Base-by-base conservation (phyloP, 2,329 filamentous ascomycete species). In the Colletotrichum tropicale region DNA sequence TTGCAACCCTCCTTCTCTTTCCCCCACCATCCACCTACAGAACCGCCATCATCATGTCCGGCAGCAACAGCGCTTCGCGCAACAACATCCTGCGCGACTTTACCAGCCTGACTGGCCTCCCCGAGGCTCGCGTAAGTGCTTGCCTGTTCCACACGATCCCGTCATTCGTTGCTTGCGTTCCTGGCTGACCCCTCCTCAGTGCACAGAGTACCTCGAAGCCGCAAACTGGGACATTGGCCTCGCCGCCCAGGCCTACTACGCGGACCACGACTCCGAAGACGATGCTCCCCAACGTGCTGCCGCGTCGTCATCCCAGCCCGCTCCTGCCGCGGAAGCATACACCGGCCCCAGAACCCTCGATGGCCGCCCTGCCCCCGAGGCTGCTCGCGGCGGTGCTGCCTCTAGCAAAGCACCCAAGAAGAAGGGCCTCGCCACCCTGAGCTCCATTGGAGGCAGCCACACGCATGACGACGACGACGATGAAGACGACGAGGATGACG, bases 191-290 rank as follows among this genome's bases (percentile, higher is more conserved):
- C 28, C 10, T 16, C n/a, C 5, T 34, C 16, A 96, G 94, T 94
- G 94, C 62, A 88, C 88, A 71, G 88, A 93, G 76, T 94, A 94
- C 78, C 91, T 96, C 9, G 86, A 88, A 26, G 89, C 89, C 43
- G 92, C 90, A 80, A 86, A 89, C 78, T 95, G 94, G 93, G 90
- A 95, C 80, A 85, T 95, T 58, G 87, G 90, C 78, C 85, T 88
- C 12, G 93, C 93, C 18, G 89, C 91, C 70, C 88, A 91, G 34
- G 89, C 91, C 66, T 94, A 89, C 85, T 95, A 91, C 81, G 87
- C 88, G 76, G 88, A 91, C 73, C 85, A 88, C 38, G 91, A 92
- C 30, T 88, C 90, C 71, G 84, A 81, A 10, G 84, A 85, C 38
- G 85, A 76, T 10, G 58, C 56, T 32, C 87, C 75, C 86, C 87